Conservation (phyloP, 2,329 filamentous ascomycete genomes). For the Sporothrix brasiliensis region DNA sequence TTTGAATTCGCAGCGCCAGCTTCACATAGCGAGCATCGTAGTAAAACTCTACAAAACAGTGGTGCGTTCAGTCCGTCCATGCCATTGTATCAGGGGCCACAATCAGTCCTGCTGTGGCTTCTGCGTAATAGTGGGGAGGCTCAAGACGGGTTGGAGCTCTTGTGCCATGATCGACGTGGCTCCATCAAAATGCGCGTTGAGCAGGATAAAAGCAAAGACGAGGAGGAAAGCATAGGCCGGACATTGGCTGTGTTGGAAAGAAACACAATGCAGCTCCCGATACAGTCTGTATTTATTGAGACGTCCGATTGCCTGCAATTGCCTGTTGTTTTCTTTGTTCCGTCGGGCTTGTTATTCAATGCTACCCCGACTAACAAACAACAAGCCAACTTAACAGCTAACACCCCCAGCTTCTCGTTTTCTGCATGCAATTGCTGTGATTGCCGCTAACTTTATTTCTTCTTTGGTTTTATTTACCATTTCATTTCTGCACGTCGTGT, state of each 20-base stretch:
- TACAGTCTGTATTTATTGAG: neutral
- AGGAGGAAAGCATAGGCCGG: slow-evolving; percentile 14
- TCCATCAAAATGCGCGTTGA: slow-evolving; percentile 38
- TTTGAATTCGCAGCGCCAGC: too few species aligned
- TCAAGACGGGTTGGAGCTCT: slow-evolving; percentile 39
- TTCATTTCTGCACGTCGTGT: slow-evolving; percentile 1
- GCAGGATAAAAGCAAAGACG: slow-evolving; percentile 39
- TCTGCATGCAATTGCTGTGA: slow-evolving; percentile 1
- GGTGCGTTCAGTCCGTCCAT: neutral
- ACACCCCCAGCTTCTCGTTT: slow-evolving; percentile 27
- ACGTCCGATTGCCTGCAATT: neutral
- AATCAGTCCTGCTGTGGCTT: neutral
- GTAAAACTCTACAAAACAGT: neutral
- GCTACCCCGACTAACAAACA: neutral
- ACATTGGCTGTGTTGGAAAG: slow-evolving; percentile 29
- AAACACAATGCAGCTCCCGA: slow-evolving; percentile 28
- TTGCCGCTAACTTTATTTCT: neutral
- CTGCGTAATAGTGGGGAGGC: slow-evolving; percentile 28
- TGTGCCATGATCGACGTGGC: slow-evolving; percentile 45
- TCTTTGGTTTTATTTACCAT: slow-evolving; percentile 7
- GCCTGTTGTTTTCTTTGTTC: neutral
- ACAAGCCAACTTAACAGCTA: neutral
- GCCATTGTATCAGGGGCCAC: neutral
- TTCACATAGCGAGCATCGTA: too few species aligned
- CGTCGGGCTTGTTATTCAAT: neutral